These are phyloP conservation scores for Wilcoxina mikolae DNA, from an alignment of 495 filamentous ascomycete species.

Conservation along the genomic window DNA sequence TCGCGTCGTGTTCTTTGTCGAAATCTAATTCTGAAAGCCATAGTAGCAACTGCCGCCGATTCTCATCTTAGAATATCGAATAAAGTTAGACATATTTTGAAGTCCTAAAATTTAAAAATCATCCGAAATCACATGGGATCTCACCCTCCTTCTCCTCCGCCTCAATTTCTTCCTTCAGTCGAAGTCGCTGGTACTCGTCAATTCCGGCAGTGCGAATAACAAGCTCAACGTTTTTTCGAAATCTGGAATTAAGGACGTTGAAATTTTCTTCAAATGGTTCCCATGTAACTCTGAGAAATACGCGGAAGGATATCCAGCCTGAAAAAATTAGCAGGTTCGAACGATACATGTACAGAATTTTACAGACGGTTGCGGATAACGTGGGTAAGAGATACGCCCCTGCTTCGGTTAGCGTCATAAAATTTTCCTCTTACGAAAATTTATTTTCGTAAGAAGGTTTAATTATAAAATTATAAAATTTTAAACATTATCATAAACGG, in stretches of 20 bases:
- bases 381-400: too few species aligned
- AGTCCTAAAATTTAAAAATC: neutral
- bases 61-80: constrained; percentile 4
- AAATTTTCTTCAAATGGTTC: constrained; percentile 14
- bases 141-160: constrained; percentile 5
- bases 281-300: constrained; percentile 11
- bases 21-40: constrained; percentile 11
- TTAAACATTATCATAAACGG: too few species aligned
- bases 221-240: constrained; percentile 10
- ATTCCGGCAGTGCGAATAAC: constrained; percentile 12
- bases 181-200: constrained; percentile 2
- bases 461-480: too few species aligned
- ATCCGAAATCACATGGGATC: neutral
- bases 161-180: constrained; percentile 4
- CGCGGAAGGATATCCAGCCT: constrained; percentile 14
- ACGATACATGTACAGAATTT: neutral
- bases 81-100: neutral
- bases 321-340: neutral
- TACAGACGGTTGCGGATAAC: too few species aligned
- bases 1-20: constrained; percentile 10
- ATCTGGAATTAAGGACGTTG: constrained; percentile 3
- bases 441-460: neutral
- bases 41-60: constrained; percentile 4
- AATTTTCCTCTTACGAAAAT: neutral
- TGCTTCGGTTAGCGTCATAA: neutral